phyloP scores from a whole-genome alignment of 768 basidiomycete species.

The Boletus tylopilopsis region DNA sequence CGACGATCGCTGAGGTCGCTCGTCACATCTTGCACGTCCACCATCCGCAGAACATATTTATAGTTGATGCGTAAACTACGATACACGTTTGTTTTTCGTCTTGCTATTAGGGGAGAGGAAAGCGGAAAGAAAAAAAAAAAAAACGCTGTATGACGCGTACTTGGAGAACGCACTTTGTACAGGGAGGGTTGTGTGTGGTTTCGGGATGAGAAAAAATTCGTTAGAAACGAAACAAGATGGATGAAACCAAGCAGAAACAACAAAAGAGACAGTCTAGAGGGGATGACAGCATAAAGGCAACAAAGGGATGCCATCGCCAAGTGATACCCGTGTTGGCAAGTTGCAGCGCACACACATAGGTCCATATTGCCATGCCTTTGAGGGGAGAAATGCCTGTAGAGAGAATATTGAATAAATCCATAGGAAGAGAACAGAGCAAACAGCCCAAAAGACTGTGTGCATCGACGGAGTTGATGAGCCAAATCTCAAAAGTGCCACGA shows the following conservation, averaged over 20 bases:
- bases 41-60: conserved; percentile 20
- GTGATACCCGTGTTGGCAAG: conserved; percentile 8
- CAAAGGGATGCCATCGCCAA: conserved; percentile 5
- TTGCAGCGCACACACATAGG: conserved; percentile 13
- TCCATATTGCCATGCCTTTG: conserved; percentile 20
- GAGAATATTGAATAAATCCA: conserved; percentile 33
- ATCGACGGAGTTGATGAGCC: conserved; percentile 2
- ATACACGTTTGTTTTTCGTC: conserved; percentile 20
- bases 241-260: conserved; percentile 21
- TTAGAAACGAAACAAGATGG: conserved; percentile 8
- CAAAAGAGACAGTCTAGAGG: not conserved
- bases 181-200: conserved; percentile 1
- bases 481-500: conserved; percentile 1
- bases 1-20: conserved; percentile 9
- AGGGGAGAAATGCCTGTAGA: conserved; percentile 27
- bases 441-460: conserved; percentile 13
- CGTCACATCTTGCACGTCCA: too few relatives aligned
- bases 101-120: too few relatives aligned
- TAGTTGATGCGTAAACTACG: conserved; percentile 34
- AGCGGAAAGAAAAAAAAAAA: not conserved
- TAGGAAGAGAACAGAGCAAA: conserved; percentile 13
- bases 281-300: not conserved
- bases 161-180: too few relatives aligned
- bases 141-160: too few relatives aligned
- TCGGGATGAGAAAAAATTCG: conserved; percentile 1